phyloP scores from a whole-genome alignment of 2,329 filamentous ascomycete species.

The Tolypocladium tundrense region DNA sequence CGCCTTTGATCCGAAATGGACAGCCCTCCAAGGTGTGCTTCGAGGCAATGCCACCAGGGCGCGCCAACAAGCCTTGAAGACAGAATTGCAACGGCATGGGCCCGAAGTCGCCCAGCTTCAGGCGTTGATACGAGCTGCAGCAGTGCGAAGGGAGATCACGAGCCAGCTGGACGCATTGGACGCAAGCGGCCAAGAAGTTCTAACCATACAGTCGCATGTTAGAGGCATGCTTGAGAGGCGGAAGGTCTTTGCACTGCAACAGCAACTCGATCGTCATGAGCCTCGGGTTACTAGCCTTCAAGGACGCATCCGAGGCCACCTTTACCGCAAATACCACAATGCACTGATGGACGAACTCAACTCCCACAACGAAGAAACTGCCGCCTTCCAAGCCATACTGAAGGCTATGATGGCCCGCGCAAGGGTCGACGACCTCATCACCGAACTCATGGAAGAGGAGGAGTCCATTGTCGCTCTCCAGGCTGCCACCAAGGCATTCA shows the following conservation, averaged over 20 bases:
- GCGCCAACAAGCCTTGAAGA: conserved; percentile 31
- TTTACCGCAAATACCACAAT: conserved; percentile 49
- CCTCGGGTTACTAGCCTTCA: conserved; percentile 53
- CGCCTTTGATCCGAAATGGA: conserved; percentile 38
- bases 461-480: conserved; percentile 67
- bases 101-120: conserved; percentile 38
- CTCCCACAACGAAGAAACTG: conserved; percentile 55
- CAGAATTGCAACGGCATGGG: conserved; percentile 35
- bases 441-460: conserved; percentile 73
- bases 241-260: conserved; percentile 35
- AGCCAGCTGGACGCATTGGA: conserved; percentile 37
- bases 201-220: conserved; percentile 46
- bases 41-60: conserved; percentile 40
- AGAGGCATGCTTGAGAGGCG: conserved; percentile 52
- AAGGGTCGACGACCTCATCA: conserved; percentile 62
- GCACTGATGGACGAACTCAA: conserved; percentile 60
- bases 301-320: conserved; percentile 53
- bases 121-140: conserved; percentile 41
- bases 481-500: conserved; percentile 58
- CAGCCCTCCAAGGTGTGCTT: conserved; percentile 27
- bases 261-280: conserved; percentile 48
- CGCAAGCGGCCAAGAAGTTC: conserved; percentile 32
- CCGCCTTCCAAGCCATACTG: conserved; percentile 62
- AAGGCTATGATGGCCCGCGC: conserved; percentile 72
- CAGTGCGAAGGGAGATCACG: conserved; percentile 40